Evolutionary conservation across 2,329 filamentous ascomycete genomes (phyloP), one percentile per base, ranked within the genome.

Genomic region (Lasiodiplodia sp.): DNA sequence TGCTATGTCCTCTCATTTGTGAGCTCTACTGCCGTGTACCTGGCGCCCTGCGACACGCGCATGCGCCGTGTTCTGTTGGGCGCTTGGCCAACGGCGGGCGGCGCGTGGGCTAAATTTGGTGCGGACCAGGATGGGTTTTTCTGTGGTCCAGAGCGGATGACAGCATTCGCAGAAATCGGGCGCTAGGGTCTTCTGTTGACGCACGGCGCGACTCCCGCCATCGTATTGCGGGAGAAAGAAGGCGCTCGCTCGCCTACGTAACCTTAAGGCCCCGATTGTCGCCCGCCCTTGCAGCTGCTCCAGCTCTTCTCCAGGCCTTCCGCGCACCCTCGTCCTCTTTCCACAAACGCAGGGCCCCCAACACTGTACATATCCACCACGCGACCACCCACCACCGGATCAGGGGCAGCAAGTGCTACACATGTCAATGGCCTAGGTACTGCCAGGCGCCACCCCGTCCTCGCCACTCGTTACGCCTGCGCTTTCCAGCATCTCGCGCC

Each of bases 271-370:
- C 52, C 53, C 52, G 44, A 40, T 56, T 37, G 65, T 67, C 65
- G 62, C 47, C 47, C 40, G 64, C 63, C 63, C 63, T 66, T 66
- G 63, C 63, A 66, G 62, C 62, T 65, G 38, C 58, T 63, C 58
- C 58, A 47, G 60, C 49, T 56, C 64, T 56, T 57, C 52, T 52
- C 64, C 28, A 56, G 52, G 64, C 64, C 52, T 23, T 66, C 52
- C 52, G 28, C 60, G 18, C 60, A 37, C 60, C n/a, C 25, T n/a
- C 38, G 40, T 10, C 8, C 53, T 28, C 62, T 53, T 47, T 23
- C 44, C n/a, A 6, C 44, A 47, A 21, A 11, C 44, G 44, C 44
- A 21, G 44, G 44, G 18, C 44, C 44, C 31, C 18, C 7, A n/a
- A 4, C 7, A 44, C 40, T 44, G 52, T 47, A 28, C 63, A 44